Evolutionary conservation across 305 asterid genomes (phyloP).

Genomic region (Fraxinus sp.): DNA sequence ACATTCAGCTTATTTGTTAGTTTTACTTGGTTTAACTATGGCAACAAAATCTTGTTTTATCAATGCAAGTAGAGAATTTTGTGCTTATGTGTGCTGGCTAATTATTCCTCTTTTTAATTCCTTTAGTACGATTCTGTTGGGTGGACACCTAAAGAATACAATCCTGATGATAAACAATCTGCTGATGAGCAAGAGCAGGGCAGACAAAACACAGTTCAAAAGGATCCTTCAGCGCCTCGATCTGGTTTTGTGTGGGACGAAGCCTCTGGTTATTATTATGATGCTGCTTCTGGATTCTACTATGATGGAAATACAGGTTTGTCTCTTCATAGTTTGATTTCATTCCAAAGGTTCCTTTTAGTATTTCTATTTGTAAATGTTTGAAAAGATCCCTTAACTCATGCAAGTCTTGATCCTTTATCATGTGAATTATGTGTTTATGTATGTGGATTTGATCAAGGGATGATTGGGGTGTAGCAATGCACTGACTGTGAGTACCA

Average conservation of each 20-base stretch:
- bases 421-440: background rate
- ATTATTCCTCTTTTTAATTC: constrained; percentile 15
- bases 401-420: background rate
- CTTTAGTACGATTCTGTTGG: constrained; percentile 93
- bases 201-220: constrained; percentile 49
- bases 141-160: constrained; percentile 97
- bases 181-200: constrained; percentile 54
- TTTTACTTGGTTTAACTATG: constrained; percentile 9
- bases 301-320: constrained; percentile 95
- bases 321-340: constrained; percentile 11
- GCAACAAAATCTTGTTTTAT: constrained; percentile 9
- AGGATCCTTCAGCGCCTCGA: constrained; percentile 65
- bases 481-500: background rate
- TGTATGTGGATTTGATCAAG: background rate
- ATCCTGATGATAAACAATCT: constrained; percentile 77
- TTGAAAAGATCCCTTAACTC: background rate
- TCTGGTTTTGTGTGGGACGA: constrained; percentile 98
- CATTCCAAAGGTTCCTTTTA: constrained; percentile 1
- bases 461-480: background rate
- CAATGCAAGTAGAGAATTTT: background rate
- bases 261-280: constrained; percentile 97
- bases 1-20: background rate
- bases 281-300: constrained; percentile 96
- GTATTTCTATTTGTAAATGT: constrained; percentile 1
- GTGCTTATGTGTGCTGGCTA: background rate